Conservation (phyloP, 2,329 filamentous ascomycete species). For the Acrocalymma vagum region DNA sequence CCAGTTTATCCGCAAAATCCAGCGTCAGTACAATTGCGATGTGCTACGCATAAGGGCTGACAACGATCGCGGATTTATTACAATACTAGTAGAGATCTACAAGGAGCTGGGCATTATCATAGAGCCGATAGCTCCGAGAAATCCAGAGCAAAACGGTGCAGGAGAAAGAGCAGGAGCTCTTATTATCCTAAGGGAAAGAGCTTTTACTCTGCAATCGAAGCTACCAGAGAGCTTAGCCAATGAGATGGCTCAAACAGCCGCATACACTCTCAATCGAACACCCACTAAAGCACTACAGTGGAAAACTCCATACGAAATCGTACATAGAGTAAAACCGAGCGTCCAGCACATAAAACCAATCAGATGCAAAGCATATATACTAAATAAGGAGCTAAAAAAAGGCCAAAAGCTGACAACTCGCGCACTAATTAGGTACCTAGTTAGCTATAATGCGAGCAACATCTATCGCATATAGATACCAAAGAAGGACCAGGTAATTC, state of each 20-base stretch:
- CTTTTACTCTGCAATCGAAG: constrained; percentile 5
- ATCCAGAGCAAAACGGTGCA: constrained; percentile 13
- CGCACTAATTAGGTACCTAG: constrained; percentile 22
- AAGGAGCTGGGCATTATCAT: constrained; percentile 10
- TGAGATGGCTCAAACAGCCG: constrained; percentile 7
- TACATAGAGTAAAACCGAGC: constrained; percentile 3
- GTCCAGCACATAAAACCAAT: constrained; percentile 3
- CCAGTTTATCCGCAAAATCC: constrained; percentile 7
- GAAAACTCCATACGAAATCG: constrained; percentile 15
- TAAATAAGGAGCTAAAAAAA: constrained; percentile 13
- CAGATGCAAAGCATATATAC: constrained; percentile 12
- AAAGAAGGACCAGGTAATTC: constrained; percentile 3
- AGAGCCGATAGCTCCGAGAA: constrained; percentile 8
- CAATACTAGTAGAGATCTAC: constrained; percentile 4
- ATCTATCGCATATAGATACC: constrained; percentile 21
- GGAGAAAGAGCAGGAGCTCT: constrained; percentile 6
- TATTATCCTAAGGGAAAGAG: constrained; percentile 3
- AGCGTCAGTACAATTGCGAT: constrained; percentile 7
- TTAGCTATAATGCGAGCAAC: constrained; percentile 24
- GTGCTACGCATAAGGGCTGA: constrained; percentile 9
- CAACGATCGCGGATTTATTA: constrained; percentile 9
- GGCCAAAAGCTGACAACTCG: constrained; percentile 14
- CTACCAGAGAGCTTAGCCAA: constrained; percentile 12
- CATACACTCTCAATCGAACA: constrained; percentile 9
- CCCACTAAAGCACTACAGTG: constrained; percentile 7